Evolutionary conservation across 2,329 filamentous ascomycete species (phyloP), one percentile per base, ranked within the genome.

Genomic region (Kalaharituber pfeilii): DNA sequence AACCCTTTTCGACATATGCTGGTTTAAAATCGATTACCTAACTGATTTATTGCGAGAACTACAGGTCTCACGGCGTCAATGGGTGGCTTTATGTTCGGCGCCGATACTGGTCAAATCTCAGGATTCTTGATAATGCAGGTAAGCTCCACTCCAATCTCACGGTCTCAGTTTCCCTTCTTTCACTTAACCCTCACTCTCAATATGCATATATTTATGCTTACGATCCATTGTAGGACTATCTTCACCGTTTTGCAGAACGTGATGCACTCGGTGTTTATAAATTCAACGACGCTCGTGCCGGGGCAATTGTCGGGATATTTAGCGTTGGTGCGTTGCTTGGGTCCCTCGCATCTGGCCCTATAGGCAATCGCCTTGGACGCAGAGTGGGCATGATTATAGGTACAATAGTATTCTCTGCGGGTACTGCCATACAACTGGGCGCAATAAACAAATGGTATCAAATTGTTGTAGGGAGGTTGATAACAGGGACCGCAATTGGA

Each of bases 401-500:
- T 58, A 75, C 78, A 53, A 71, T 82, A 56, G 76, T 80, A 66
- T 78, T 80, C 62, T 78, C 75, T 59, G 67, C 82, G 27, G 80
- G 80, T 52, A 81, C 78, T 47, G 69, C 80, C 49, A 75, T 84
- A 36, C 80, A 84, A 65, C 78, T 84, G 62, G 73, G 78, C 0
- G 78, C 78, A 0, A 62, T 67, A 1, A 64, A 60, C 2, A 67
- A 67, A 44, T 84, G 80, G 80, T 76, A 75, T 56, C 80, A 83
- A 62, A 74, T 83, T 55, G 79, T 79, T 26, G 66, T 80, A 18
- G 81, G 80, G 49, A 73, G 81, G 45, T 73, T 80, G 60, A 73
- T 82, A n/a, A 80, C 78, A 24, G 80, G 81, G 60, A 65, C 82
- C 2, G 79, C 79, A 20, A 77, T 84, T 49, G 81, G 81, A 26